Conservation (phyloP, 2,329 filamentous ascomycete species). For the Stromatinia cepivora region DNA sequence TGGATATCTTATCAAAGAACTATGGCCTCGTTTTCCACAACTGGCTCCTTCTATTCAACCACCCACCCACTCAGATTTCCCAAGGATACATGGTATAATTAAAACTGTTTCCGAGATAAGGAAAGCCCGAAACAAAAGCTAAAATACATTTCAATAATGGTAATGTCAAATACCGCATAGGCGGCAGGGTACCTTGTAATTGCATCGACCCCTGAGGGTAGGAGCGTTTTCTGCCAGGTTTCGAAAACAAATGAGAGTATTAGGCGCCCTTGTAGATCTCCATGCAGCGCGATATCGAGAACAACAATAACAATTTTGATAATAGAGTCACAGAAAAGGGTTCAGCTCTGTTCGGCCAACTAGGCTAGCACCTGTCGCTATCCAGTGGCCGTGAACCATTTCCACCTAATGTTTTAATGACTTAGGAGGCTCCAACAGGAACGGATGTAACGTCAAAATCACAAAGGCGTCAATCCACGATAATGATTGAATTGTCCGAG, state of each 20-base stretch:
- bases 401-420: neutral
- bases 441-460: conserved; percentile 13
- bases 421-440: neutral
- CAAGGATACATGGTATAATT: neutral
- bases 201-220: conserved; percentile 11
- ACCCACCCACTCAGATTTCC: neutral
- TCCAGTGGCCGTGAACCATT: neutral
- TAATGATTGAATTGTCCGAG: conserved; percentile 18
- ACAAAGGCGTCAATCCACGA: conserved; percentile 11
- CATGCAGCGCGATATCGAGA: neutral
- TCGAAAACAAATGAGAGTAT: neutral
- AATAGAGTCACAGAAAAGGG: neutral
- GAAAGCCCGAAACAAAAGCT: neutral
- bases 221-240: neutral
- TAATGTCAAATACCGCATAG: neutral
- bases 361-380: neutral
- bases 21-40: neutral
- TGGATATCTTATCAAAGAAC: neutral
- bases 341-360: conserved; percentile 1
- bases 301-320: neutral
- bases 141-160: neutral
- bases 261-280: conserved; percentile 15
- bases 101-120: conserved; percentile 16
- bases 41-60: neutral
- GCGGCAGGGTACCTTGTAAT: conserved; percentile 9